Evolutionary conservation across 495 filamentous ascomycete genomes (phyloP).

Genomic region (Astrocystis sublimbata): DNA sequence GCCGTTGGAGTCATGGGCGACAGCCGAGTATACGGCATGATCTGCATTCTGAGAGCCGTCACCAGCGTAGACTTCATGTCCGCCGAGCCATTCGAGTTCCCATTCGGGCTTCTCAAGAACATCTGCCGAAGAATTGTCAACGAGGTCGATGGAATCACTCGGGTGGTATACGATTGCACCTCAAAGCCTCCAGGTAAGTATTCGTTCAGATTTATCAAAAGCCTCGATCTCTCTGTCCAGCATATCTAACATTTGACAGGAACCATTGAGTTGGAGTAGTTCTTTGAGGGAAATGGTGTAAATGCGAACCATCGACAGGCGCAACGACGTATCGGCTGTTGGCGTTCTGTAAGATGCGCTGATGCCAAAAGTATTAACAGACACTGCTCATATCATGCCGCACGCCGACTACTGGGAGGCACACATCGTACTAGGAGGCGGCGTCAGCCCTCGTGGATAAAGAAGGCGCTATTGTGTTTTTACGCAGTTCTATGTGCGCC

Average conservation of each 20-base stretch:
- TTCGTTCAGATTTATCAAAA: background rate
- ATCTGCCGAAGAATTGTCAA: conserved; percentile 78
- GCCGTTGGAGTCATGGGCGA: conserved; percentile 65
- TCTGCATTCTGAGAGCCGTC: conserved; percentile 71
- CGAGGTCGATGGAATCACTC: conserved; percentile 73
- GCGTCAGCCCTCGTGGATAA: no score
- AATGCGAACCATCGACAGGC: background rate
- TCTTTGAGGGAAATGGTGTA: background rate
- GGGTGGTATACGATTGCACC: conserved; percentile 61
- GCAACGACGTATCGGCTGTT: background rate
- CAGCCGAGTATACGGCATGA: conserved; percentile 17
- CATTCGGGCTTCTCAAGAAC: conserved; percentile 64
- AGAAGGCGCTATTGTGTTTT: background rate
- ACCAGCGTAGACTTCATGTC: conserved; percentile 80
- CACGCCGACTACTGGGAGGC: no score
- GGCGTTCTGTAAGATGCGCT: background rate
- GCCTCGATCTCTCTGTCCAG: background rate
- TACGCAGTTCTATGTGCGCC: background rate
- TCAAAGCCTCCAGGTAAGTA: conserved; percentile 74
- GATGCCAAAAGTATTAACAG: background rate
- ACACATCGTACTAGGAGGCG: no score
- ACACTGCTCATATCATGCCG: no score
- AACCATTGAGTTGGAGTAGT: conserved; percentile 19
- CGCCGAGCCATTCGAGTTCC: conserved; percentile 64
- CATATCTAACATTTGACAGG: conserved; percentile 11